Evolutionary conservation across 768 basidiomycete genomes (phyloP).

Genomic region (Trametes punicea): DNA sequence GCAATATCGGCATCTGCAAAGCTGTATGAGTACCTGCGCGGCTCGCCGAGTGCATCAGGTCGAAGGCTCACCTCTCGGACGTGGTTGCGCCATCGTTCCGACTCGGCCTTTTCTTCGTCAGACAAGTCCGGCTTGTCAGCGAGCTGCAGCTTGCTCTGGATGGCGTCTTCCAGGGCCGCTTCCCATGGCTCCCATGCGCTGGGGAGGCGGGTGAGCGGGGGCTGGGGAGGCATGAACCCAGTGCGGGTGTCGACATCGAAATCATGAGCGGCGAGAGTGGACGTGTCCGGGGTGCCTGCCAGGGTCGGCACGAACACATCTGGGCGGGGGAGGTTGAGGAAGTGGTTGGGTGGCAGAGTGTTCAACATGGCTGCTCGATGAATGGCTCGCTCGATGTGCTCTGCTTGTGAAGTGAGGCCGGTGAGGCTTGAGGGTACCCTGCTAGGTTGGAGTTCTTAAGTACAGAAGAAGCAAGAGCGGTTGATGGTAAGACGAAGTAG

Average conservation of each 20-base stretch:
- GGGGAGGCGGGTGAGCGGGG: slow-evolving; percentile 64
- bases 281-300: slow-evolving; percentile 32
- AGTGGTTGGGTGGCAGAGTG: slow-evolving; percentile 28
- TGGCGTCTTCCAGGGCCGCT: slow-evolving; percentile 47
- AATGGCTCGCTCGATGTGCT: not conserved
- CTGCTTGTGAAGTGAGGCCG: not conserved
- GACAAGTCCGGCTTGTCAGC: slow-evolving; percentile 35
- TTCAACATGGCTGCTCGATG: slow-evolving; percentile 6
- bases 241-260: slow-evolving; percentile 91
- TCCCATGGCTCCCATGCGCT: slow-evolving; percentile 74
- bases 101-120: slow-evolving; percentile 31
- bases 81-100: slow-evolving; percentile 41
- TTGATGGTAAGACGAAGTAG: not conserved
- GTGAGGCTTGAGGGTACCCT: not conserved
- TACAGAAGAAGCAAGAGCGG: not conserved
- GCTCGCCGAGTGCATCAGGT: not conserved
- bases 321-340: slow-evolving; percentile 35
- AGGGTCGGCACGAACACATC: slow-evolving; percentile 27
- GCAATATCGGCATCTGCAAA: slow-evolving; percentile 39
- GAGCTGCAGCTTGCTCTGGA: slow-evolving; percentile 49
- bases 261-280: slow-evolving; percentile 38
- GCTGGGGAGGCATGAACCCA: slow-evolving; percentile 86
- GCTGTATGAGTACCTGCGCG: not conserved
- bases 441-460: not conserved
- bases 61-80: slow-evolving; percentile 37